Base-by-base conservation (phyloP, 2,329 filamentous ascomycete genomes). In the Venturia nashicola region DNA sequence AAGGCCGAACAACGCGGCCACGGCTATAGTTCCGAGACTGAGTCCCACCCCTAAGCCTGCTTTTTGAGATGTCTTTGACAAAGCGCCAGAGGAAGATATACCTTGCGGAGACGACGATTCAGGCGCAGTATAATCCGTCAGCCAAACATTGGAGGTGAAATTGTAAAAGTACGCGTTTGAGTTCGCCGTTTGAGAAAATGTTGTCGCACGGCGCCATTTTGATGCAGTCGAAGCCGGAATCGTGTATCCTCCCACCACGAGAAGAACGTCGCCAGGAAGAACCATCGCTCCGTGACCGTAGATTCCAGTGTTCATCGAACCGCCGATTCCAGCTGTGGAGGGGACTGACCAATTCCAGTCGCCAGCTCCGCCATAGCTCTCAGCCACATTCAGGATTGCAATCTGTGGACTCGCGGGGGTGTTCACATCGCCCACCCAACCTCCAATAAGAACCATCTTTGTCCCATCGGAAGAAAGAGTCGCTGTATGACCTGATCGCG, bases 401-500 rank as follows among this genome's bases (percentile, higher is more conserved):
- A 97, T 78, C 71, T 96, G 91, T 0, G 94, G 94, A 39, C 86
- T 79, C 0, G 94, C 94, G 1, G 92, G 83, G 40, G 86, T 88
- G 9, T 78, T 81, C 0, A 88, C 80, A 70, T 95, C 86, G 3
- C 92, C 93, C 5, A 97, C 91, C 94, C 94, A 99, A 1, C 94
- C 94, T 23, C 94, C 94, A 65, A 91, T 80, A 0, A 99, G 77
- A 48, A 96, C 78, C 9, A 97, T 79, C n/a, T 83, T 85, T 34
- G 79, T 83, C 0, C 92, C 92, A 70, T 96, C 91, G 62, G 88
- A 83, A 36, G 85, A 90, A 5, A 97, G 76, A 0, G 96, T 83
- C 0, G 93, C 86, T 0, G 90, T 92, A 71, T 99, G 94, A 0
- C 94, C 94, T 4, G 92, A 96, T 64, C 94, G 81, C 44, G 91